Conservation (phyloP, 2,329 filamentous ascomycete species). For the Alternaria arborescens region DNA sequence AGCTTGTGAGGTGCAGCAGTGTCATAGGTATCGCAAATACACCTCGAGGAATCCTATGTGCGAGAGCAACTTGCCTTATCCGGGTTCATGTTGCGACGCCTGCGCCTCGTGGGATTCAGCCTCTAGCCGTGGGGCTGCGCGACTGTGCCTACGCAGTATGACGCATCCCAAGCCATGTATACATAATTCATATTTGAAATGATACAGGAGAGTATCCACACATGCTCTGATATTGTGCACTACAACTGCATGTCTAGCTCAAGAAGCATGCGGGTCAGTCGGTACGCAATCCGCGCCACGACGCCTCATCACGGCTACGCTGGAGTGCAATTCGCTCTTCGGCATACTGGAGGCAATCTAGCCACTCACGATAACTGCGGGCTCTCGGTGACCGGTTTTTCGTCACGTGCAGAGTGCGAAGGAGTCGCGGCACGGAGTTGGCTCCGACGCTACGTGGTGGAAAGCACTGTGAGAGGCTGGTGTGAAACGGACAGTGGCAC, state of each 20-base stretch:
- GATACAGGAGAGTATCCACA: background rate
- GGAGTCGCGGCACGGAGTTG: conserved; percentile 10
- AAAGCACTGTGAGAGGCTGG: conserved; percentile 1
- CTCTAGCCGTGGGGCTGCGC: conserved; percentile 9
- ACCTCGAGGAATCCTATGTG: conserved; percentile 6
- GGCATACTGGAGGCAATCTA: conserved; percentile 10
- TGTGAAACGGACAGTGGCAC: conserved; percentile 10
- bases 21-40: conserved; percentile 4
- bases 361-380: conserved; percentile 1
- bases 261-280: conserved; percentile 9
- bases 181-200: conserved; percentile 1
- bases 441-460: conserved; percentile 6
- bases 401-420: conserved; percentile 8
- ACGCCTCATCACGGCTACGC: conserved; percentile 8
- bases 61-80: conserved; percentile 6
- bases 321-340: conserved; percentile 1
- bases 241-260: background rate
- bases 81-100: conserved; percentile 16
- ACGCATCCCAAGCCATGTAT: conserved; percentile 3
- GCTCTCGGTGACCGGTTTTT: conserved; percentile 10
- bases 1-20: conserved; percentile 2
- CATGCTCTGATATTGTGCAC: background rate
- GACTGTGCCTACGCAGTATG: conserved; percentile 6
- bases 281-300: conserved; percentile 7
- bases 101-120: conserved; percentile 12